Conservation (phyloP, 1,284 basidiomycete genomes). For the Farysia itapuensis region DNA sequence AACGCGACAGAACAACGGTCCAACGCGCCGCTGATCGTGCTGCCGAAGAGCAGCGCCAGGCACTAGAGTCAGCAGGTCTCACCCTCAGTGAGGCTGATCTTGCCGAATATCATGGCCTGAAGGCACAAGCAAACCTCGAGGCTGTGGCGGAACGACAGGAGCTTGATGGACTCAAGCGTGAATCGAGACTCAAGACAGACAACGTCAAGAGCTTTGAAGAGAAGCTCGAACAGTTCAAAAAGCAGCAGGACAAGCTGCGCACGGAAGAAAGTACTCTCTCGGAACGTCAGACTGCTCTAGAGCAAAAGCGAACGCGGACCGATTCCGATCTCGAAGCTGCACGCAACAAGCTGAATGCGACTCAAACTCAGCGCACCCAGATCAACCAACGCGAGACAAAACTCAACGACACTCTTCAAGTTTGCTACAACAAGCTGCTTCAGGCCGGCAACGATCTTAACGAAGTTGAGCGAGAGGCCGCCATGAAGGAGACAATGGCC, state of each 20-base stretch:
- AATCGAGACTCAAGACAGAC: conserved; percentile 74
- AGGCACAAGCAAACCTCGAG: conserved; percentile 71
- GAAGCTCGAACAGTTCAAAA: conserved; percentile 70
- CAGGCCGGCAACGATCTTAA: conserved; percentile 50
- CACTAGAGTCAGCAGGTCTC: conserved; percentile 71
- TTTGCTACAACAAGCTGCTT: conserved; percentile 78
- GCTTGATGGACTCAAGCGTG: conserved; percentile 77
- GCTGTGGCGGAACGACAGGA: conserved; percentile 85
- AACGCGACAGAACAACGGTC: conserved; percentile 73
- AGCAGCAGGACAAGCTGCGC: conserved; percentile 68
- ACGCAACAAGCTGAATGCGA: conserved; percentile 73
- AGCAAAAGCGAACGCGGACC: conserved; percentile 16
- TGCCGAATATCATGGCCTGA: conserved; percentile 73
- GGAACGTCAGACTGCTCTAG: conserved; percentile 66
- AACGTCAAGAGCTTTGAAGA: conserved; percentile 65
- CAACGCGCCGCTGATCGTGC: conserved; percentile 43
- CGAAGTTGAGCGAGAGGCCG: conserved; percentile 80
- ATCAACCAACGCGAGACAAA: conserved; percentile 62
- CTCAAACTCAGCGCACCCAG: conserved; percentile 72
- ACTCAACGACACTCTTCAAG: conserved; percentile 82
- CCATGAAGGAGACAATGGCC: conserved; percentile 80
- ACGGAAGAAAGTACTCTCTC: conserved; percentile 68
- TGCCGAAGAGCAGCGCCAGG: conserved; percentile 73
- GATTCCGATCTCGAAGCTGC: conserved; percentile 52
- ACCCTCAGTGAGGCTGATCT: conserved; percentile 80